Conservation (phyloP, 2,329 filamentous ascomycete species). For the Capronia coronata region DNA sequence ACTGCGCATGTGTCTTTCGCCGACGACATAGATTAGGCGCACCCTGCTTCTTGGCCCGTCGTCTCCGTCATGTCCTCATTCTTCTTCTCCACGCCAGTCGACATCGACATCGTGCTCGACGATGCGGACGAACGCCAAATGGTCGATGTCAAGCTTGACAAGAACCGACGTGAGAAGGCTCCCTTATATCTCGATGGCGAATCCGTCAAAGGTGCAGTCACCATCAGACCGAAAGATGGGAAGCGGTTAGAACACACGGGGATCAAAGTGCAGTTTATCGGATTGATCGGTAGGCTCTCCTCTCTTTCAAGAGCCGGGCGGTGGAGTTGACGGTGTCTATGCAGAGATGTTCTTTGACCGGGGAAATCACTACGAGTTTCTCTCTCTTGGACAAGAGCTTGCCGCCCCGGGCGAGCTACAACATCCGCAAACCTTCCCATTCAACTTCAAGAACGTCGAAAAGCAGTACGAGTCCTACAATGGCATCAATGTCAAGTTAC, state of each 20-base stretch:
- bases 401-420: constrained; percentile 95
- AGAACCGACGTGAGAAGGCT: constrained; percentile 93
- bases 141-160: constrained; percentile 97
- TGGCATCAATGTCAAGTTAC: constrained; percentile 97
- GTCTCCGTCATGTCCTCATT: constrained; percentile 75
- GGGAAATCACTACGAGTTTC: constrained; percentile 98
- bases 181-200: constrained; percentile 97
- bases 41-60: neutral
- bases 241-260: constrained; percentile 96
- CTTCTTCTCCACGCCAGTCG: constrained; percentile 96
- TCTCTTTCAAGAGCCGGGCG: neutral
- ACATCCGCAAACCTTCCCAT: constrained; percentile 96
- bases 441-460: constrained; percentile 99
- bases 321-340: constrained; percentile 10
- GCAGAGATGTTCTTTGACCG: constrained; percentile 99
- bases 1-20: no score
- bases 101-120: constrained; percentile 97
- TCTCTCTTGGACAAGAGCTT: constrained; percentile 92
- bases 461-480: constrained; percentile 99
- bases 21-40: no score
- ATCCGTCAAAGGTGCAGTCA: constrained; percentile 93
- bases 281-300: constrained; percentile 69
- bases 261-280: constrained; percentile 99
- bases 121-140: constrained; percentile 89
- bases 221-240: constrained; percentile 92